phyloP scores from a whole-genome alignment of 2,329 filamentous ascomycete genomes.

The Clonostachys chloroleuca region DNA sequence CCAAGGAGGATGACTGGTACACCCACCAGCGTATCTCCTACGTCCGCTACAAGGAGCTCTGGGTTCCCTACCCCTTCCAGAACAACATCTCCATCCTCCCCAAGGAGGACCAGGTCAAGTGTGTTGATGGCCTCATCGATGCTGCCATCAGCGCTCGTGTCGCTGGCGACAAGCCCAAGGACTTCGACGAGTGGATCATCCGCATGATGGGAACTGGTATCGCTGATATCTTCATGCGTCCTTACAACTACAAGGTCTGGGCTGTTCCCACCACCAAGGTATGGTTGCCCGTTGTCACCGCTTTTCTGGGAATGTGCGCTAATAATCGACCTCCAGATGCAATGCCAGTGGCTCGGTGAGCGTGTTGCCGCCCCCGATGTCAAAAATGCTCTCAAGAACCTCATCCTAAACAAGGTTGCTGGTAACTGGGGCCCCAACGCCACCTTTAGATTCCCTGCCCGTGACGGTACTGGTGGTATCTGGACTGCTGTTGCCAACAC shows the following conservation, averaged over 20 bases:
- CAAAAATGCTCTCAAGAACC: conserved; percentile 90
- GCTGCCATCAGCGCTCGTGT: conserved; percentile 84
- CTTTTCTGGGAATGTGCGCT: background rate
- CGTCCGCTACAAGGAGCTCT: conserved; percentile 91
- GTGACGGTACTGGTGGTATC: conserved; percentile 94
- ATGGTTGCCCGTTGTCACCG: conserved; percentile 19
- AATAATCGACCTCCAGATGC: conserved; percentile 63
- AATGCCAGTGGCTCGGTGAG: conserved; percentile 97
- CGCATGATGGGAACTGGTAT: conserved; percentile 86
- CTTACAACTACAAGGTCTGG: conserved; percentile 99
- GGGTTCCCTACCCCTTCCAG: conserved; percentile 99
- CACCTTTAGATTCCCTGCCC: conserved; percentile 96
- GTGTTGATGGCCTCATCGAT: conserved; percentile 94
- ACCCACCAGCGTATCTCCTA: conserved; percentile 98
- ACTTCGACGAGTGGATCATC: conserved; percentile 98
- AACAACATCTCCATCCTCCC: conserved; percentile 99
- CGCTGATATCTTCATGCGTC: conserved; percentile 95
- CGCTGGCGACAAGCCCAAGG: conserved; percentile 84
- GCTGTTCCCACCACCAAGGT: conserved; percentile 96
- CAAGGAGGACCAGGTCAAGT: conserved; percentile 94
- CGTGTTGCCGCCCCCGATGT: conserved; percentile 95
- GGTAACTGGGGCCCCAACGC: conserved; percentile 98
- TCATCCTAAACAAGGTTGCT: conserved; percentile 92
- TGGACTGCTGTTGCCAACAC: conserved; percentile 97
- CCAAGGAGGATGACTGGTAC: conserved; percentile 93